Percentiles rank a stretch among this genome's conserved stretches.
phyloP scores from a whole-genome alignment of 306 rosid genomes.

The Pyrus betulifolia region DNA sequence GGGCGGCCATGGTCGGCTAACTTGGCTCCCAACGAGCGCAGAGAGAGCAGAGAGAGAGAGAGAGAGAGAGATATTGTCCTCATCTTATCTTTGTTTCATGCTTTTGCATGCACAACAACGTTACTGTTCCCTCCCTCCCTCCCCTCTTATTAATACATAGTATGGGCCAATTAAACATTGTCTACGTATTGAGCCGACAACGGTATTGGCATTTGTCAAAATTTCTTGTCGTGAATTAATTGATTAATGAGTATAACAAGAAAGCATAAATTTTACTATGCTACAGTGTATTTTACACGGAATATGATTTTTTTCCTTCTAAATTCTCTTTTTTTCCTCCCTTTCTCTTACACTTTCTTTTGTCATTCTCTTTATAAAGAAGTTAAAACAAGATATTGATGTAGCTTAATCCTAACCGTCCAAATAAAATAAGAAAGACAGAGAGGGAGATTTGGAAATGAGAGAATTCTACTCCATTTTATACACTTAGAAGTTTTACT shows the following conservation, averaged over 20 bases:
- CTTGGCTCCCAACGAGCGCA: conserved; percentile 17
- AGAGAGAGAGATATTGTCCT: conserved; percentile 2
- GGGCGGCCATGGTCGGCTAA: conserved; percentile 63
- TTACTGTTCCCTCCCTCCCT: background rate
- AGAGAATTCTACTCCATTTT: too few species aligned
- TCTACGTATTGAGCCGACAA: background rate
- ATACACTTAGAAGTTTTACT: too few species aligned
- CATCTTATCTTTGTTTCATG: background rate
- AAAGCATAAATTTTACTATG: too few species aligned
- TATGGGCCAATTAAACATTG: background rate
- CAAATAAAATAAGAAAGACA: too few species aligned
- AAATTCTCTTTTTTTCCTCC: too few species aligned
- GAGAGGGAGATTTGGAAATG: accelerated
- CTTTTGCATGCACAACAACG: background rate
- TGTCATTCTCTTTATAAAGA: too few species aligned
- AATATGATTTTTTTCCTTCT: too few species aligned
- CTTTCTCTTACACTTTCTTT: accelerated
- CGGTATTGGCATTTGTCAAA: background rate
- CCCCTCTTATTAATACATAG: background rate
- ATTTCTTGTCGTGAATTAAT: background rate
- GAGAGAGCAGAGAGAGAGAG: background rate
- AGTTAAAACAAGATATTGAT: too few species aligned
- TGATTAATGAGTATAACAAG: background rate
- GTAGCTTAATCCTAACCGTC: too few species aligned
- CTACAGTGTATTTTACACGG: too few species aligned